These are phyloP conservation scores for Sonneratia alba DNA, from an alignment of 345 rosid genomes.

Conservation along the genomic window DNA sequence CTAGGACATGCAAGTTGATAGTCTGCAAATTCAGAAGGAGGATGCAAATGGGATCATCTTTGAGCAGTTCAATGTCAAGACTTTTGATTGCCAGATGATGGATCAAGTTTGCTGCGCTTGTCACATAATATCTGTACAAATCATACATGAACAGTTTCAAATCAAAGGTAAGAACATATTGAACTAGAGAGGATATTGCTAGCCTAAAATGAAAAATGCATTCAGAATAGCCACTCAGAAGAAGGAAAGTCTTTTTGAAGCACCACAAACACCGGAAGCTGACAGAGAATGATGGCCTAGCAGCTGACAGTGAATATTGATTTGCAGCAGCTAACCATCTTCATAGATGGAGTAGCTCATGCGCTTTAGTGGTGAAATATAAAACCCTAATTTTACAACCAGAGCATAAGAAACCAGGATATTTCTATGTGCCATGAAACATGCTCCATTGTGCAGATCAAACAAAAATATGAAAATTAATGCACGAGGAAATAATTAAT, in stretches of 20 bases:
- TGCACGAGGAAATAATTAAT: background rate
- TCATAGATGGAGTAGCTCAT: background rate
- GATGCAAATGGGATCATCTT: constrained; percentile 30
- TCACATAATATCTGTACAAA: constrained; percentile 35
- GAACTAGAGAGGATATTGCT: background rate
- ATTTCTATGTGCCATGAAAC: too few species aligned
- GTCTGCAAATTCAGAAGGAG: constrained; percentile 41
- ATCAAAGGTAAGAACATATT: background rate
- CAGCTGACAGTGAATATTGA: background rate
- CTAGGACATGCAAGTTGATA: constrained; percentile 33
- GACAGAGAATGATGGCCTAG: background rate
- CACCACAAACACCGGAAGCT: background rate
- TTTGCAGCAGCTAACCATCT: background rate
- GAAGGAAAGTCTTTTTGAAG: background rate
- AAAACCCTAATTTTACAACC: background rate
- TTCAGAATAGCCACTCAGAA: background rate
- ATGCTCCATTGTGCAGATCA: background rate
- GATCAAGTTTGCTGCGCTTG: constrained; percentile 47
- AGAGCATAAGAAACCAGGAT: background rate
- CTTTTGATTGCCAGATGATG: constrained; percentile 51
- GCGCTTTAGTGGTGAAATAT: background rate
- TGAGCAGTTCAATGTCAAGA: constrained; percentile 36
- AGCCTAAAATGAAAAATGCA: background rate
- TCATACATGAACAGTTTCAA: background rate
- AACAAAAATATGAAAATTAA: background rate